Evolutionary conservation across 2,329 filamentous ascomycete genomes (phyloP), one percentile per base, ranked within the genome.

Genomic region (Thermothelomyces thermophilus): DNA sequence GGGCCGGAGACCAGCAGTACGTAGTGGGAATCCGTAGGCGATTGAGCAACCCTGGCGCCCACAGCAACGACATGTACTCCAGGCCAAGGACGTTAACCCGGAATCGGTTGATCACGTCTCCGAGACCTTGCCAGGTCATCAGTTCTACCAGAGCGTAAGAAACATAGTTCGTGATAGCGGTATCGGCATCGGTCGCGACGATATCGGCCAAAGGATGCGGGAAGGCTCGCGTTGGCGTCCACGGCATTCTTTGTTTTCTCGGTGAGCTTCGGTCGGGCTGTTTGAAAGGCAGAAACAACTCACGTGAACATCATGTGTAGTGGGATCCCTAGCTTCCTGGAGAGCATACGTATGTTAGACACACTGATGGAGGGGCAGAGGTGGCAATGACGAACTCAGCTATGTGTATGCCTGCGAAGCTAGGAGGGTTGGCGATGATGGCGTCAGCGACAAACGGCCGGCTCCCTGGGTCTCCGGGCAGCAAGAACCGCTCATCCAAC

Each of bases 91-190:
- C 79, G 51, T 83, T 82, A 56, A 84, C 82, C 46, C 90, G 77
- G 62, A 95, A 96, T 10, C 83, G 78, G 63, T 97, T 96, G 63
- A 96, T 91, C 5, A 96, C 74, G 66, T 96, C 90, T 33, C 90
- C 90, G 3, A 95, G 70, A 0, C 89, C 90, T 67, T 95, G 89
- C 89, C 89, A 95, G 10, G 90, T 90, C 75, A 95, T 82, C 79
- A 94, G 87, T 58, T 95, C 90, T 2, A 95, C 86, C 17, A 95
- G 72, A 0, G 84, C 82, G 60, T 95, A 95, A 0, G 85, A 87
- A 50, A 94, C 75, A 62, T 87, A 91, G 59, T 93, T 95, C 1
- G 87, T 85, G 51, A 88, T 76, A n/a, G 79, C 79, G 5, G 80
- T 74, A 59, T 93, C 87, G 1, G 85, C 84, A 58, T 89, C 88